Base-by-base conservation (phyloP, 1,139 yeast genomes). In the Candida buenavistaensis region DNA sequence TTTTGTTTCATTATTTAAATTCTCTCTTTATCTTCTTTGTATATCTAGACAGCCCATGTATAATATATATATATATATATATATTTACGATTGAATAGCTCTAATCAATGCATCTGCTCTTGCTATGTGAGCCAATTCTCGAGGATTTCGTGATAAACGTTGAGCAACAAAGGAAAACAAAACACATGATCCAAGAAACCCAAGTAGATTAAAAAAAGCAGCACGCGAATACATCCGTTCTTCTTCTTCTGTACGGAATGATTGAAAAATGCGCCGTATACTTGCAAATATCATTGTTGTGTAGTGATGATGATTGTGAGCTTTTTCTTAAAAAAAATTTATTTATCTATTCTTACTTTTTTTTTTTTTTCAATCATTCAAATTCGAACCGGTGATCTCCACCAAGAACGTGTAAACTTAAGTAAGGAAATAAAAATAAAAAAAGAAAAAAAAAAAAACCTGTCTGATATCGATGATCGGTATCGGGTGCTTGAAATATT, bases 231-330 rank as follows among this genome's bases (percentile, higher is more conserved):
- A 82, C 36, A 72, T 64, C 37, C 92, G 62, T 54, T 87, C 96
- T 50, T 87, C 95, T 46, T 87, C 95, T 47, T 85, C 95, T 2
- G 94, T 80, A 17, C 96, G 62, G 50, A 86, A 86, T 4, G 94
- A 82, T 27, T 90, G 82, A 55, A 87, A 87, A 32, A 87, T 82
- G 38, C 87, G 66, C 36, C 96, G 64, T 32, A 84, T 73, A 51
- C 86, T 83, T 30, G 83, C 85, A 30, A 83, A 52, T 37, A 74
- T 73, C 80, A 75, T 75, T 14, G 33, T 23, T 28, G 17, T 31
- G 17, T 22, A n/a, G 11, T 14, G 11, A 26, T 10, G 5, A 6
- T 12, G 22, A 20, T 26, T 17, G 32, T 11, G 17, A 20, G 31
- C 10, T 14, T 6, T 22, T 28, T 20, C 6, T 19, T 15, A 6